These are phyloP conservation scores for Nasturtium officinale DNA, from an alignment of 345 rosid genomes.

Conservation along the genomic window DNA sequence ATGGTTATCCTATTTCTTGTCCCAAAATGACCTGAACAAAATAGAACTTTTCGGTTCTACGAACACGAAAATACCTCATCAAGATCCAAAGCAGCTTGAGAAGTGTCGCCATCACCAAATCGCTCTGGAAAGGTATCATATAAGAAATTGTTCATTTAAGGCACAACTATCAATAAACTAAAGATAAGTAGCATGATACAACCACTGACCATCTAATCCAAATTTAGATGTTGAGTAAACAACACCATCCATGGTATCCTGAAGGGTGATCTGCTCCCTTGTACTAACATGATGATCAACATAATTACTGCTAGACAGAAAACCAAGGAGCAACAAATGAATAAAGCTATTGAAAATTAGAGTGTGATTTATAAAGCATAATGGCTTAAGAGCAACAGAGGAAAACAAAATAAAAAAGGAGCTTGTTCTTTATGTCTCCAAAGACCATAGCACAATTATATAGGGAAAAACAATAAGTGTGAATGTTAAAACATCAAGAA, in stretches of 20 bases:
- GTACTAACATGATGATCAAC: constrained; percentile 96
- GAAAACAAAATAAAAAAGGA: background rate
- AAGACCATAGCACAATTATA: background rate
- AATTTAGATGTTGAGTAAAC: constrained; percentile 89
- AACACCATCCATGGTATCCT: constrained; percentile 96
- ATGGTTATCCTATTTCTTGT: constrained; percentile 19
- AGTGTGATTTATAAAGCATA: background rate
- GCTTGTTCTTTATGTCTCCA: background rate
- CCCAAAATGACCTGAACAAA: constrained; percentile 23
- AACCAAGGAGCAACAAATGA: constrained; percentile 23
- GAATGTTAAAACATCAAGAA: constrained; percentile 5
- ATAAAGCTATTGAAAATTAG: background rate
- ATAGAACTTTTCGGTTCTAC: background rate
- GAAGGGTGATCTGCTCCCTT: constrained; percentile 97
- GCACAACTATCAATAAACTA: constrained; percentile 22
- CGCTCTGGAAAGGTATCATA: constrained; percentile 64
- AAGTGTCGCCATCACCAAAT: constrained; percentile 96
- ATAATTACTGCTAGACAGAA: constrained; percentile 67
- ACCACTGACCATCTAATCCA: constrained; percentile 92
- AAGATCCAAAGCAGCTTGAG: constrained; percentile 88
- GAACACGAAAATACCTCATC: constrained; percentile 68
- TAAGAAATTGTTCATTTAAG: constrained; percentile 15
- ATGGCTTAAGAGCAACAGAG: background rate
- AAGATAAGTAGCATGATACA: constrained; percentile 27
- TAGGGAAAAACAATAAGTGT: background rate